These are phyloP conservation scores for Ceriops tagal DNA, from an alignment of 345 rosid genomes.

Conservation along the genomic window DNA sequence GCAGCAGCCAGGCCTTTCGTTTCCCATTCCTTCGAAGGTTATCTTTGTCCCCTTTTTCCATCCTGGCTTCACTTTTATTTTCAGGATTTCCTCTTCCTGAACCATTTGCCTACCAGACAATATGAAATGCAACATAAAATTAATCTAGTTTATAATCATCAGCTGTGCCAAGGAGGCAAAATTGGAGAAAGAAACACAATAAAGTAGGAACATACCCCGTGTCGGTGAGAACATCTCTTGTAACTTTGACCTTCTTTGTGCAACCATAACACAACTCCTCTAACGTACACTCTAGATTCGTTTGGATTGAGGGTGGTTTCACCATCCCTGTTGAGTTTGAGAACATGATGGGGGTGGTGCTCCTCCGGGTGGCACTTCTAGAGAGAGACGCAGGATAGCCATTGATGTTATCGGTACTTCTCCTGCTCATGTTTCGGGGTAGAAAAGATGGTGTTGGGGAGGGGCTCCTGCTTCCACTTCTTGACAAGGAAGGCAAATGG, in stretches of 20 bases:
- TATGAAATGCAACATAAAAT: not conserved
- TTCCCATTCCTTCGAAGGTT: constrained; percentile 82
- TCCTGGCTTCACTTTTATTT: constrained; percentile 75
- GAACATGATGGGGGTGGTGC: constrained; percentile 51
- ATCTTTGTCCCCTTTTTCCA: constrained; percentile 80
- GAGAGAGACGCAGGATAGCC: constrained; percentile 24
- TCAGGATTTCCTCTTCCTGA: constrained; percentile 59
- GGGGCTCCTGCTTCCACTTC: constrained; percentile 13
- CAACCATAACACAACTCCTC: constrained; percentile 83
- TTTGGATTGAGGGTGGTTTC: constrained; percentile 59
- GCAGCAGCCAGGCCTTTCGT: constrained; percentile 52
- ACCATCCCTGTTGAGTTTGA: constrained; percentile 59
- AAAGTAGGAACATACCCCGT: constrained; percentile 49
- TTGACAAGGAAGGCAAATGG: constrained; percentile 12
- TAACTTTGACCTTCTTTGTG: constrained; percentile 66
- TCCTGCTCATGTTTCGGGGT: constrained; percentile 7
- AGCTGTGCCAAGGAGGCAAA: too few species aligned
- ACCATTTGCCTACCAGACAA: constrained; percentile 35
- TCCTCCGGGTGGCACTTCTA: constrained; percentile 35
- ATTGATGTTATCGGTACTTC: constrained; percentile 15
- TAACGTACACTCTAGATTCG: constrained; percentile 67
- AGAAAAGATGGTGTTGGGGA: constrained; percentile 11
- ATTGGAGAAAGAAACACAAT: not conserved
- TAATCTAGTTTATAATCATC: too few species aligned
- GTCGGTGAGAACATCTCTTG: constrained; percentile 58